Base-by-base conservation (phyloP, 140 eudicot species). In the Senecio squalidus region DNA sequence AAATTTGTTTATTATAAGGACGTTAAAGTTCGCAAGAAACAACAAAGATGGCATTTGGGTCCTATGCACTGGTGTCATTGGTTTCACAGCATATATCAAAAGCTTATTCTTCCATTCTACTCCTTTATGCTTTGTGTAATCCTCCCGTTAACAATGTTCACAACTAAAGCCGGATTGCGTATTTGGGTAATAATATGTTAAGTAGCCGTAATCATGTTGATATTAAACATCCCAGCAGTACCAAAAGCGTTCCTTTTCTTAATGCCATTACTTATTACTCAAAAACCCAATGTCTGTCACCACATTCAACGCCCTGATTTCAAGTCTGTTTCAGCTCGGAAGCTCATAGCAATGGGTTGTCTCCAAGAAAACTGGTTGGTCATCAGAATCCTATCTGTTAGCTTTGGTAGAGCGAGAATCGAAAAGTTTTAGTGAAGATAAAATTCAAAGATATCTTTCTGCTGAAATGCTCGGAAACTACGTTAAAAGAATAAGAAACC, bases 271-370 rank as follows among this genome's bases (percentile, higher is more conserved):
- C 73, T 73, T 89, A 5, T 68, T 89, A 11, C 85, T 89, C 54
- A 95, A 89, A 25, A 89, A 89, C 86, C 85, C 97, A 49, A 89
- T 89, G 97, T 89, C 97, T 0, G 95, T 89, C 48, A 89, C 97
- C 65, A 89, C 85, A 59, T 89, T 89, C 82, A 82, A 89, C 58
- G 97, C 97, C 6, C 85, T 89, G 97, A 66, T 89, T 39, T 89
- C 97, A 1, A 95, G 97, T 1, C 74, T 89, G 28, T 89, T 89
- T 69, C 97, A 89, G 80, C 94, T 89, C 21, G 97, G 97, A 58
- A 85, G 95, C 38, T 80, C 97, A 1, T 89, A 89, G 20, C 94
- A 89, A 61, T 89, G 97, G 97, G 95, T 89, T 1, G 97, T 89
- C 27, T 85, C 97, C 25, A 89, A 89, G 64, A 89, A 89, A 74